Percentiles rank a stretch among this genome's conserved stretches.
Evolutionary conservation across 2,329 filamentous ascomycete species (phyloP).

Genomic region (Aotearoamyces nothofagi): DNA sequence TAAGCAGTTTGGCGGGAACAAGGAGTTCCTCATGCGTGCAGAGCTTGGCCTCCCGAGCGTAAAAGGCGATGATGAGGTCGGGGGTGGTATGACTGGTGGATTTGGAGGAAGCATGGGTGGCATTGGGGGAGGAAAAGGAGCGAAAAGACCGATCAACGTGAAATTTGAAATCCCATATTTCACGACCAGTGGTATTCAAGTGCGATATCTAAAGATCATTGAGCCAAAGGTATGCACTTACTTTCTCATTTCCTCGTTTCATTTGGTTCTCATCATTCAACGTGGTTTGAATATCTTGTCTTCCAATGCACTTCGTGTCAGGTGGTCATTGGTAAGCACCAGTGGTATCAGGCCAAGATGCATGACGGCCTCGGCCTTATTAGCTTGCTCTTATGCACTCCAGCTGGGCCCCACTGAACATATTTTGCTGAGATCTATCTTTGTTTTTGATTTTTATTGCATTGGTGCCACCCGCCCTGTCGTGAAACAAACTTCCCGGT

Average conservation of each 20-base stretch:
- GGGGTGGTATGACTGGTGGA: conserved; percentile 93
- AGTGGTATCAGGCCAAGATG: too few relatives aligned
- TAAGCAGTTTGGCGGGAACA: conserved; percentile 96
- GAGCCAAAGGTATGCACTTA: conserved; percentile 74
- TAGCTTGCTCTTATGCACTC: too few relatives aligned
- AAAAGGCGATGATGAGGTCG: conserved; percentile 86
- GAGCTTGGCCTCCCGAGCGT: conserved; percentile 91
- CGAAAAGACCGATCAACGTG: conserved; percentile 91
- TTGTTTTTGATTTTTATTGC: too few relatives aligned
- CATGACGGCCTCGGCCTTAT: too few relatives aligned
- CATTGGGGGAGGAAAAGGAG: conserved; percentile 66
- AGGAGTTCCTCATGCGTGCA: conserved; percentile 97
- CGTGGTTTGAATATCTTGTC: too few relatives aligned
- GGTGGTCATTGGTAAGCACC: too few relatives aligned
- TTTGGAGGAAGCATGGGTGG: conserved; percentile 97
- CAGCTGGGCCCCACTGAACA: too few relatives aligned
- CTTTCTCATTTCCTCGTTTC: not conserved
- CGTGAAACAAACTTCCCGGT: too few relatives aligned
- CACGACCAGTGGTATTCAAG: conserved; percentile 97
- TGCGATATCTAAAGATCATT: conserved; percentile 96
- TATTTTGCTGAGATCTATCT: too few relatives aligned
- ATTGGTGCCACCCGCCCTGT: too few relatives aligned
- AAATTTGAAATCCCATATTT: conserved; percentile 99
- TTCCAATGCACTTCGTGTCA: too few relatives aligned
- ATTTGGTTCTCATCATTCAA: too few relatives aligned